phyloP scores from a whole-genome alignment of 1,284 basidiomycete genomes.

The Puccinia triticina region DNA sequence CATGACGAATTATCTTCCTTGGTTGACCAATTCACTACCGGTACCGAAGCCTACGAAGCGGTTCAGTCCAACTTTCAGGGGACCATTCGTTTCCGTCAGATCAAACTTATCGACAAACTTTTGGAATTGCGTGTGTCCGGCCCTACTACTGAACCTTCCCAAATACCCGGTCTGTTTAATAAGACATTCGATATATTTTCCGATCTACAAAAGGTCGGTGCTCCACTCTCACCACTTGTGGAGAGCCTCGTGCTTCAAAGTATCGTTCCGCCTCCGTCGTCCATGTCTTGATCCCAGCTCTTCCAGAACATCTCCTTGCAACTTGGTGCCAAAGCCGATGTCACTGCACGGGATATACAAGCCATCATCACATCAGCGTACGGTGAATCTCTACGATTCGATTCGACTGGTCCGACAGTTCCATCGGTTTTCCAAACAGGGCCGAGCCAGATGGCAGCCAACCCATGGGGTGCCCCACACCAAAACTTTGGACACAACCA shows the following conservation, averaged over 20 bases:
- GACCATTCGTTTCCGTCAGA: neutral
- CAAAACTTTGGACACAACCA: neutral
- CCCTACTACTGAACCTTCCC: neutral
- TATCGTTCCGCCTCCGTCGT: neutral
- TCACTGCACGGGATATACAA: too few species aligned
- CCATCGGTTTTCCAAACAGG: neutral
- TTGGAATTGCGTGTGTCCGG: neutral
- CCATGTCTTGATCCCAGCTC: too few species aligned
- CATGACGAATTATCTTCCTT: too few species aligned
- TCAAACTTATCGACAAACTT: neutral
- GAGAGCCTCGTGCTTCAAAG: slow-evolving; percentile 7
- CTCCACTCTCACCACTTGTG: neutral
- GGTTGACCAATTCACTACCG: too few species aligned
- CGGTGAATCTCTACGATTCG: neutral
- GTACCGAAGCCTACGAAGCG: too few species aligned
- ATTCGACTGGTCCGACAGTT: neutral
- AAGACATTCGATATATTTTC: too few species aligned
- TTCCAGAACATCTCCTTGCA: too few species aligned
- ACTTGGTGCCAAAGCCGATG: too few species aligned
- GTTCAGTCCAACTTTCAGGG: neutral
- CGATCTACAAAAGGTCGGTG: too few species aligned
- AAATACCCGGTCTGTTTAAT: too few species aligned
- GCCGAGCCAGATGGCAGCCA: neutral
- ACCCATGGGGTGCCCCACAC: neutral
- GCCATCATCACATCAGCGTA: too few species aligned